These are phyloP conservation scores for Dryadomyces quercus-mongolicae DNA, from an alignment of 2,329 filamentous ascomycete genomes.

Conservation along the genomic window DNA sequence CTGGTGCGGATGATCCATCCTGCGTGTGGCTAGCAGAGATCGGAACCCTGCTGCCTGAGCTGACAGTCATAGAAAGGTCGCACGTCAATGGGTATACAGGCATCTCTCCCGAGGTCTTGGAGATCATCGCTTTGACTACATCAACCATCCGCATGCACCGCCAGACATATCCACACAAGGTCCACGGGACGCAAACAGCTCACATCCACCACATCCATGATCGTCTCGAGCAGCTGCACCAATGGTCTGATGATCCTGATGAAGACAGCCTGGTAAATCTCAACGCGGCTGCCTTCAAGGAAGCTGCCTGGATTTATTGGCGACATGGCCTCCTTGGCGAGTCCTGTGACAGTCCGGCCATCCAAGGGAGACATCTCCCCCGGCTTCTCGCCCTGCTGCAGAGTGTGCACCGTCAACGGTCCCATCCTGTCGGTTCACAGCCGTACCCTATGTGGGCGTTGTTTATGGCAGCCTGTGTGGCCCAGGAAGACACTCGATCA, in stretches of 20 bases:
- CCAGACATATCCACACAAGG: not conserved
- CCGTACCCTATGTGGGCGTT: conserved; percentile 6
- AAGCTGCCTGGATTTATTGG: conserved; percentile 3
- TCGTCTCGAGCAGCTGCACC: not conserved
- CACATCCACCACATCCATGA: not conserved
- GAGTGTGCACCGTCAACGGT: not conserved
- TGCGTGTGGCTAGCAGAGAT: not conserved
- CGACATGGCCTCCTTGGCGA: not conserved
- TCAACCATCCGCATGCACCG: not conserved
- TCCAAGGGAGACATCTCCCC: conserved; percentile 1
- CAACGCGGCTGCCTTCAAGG: not conserved
- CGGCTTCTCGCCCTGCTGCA: not conserved
- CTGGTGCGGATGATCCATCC: not conserved
- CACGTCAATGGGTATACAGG: conserved; percentile 3
- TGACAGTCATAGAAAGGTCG: not conserved
- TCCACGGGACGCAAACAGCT: too few relatives aligned
- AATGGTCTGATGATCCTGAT: conserved; percentile 5
- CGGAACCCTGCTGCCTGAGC: not conserved
- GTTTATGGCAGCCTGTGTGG: conserved; percentile 4
- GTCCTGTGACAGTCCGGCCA: not conserved
- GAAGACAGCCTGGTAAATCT: not conserved
- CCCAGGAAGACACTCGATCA: conserved; percentile 1
- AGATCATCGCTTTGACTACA: conserved; percentile 1
- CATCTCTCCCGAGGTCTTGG: conserved; percentile 2
- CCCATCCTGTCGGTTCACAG: conserved; percentile 2